Evolutionary conservation across 495 filamentous ascomycete genomes (phyloP), one percentile per base, ranked within the genome.

Genomic region (Neurospora sp.): DNA sequence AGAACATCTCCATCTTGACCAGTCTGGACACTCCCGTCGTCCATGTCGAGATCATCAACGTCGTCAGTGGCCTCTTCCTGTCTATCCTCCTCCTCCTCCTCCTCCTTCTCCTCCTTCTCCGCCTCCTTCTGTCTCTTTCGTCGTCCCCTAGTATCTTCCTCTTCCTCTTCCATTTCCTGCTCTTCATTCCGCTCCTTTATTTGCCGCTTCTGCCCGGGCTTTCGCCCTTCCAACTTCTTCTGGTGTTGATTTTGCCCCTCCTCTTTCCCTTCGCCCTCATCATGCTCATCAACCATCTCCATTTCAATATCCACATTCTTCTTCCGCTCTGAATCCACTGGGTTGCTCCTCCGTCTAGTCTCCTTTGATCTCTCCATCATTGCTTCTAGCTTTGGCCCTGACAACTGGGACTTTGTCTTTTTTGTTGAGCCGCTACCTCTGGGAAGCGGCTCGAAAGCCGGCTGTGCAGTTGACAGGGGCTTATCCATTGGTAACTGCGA

Each of bases 271-370:
- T n/a, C n/a, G n/a, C n/a, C n/a, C n/a, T n/a, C n/a, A n/a, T n/a
- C n/a, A n/a, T n/a, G n/a, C n/a, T n/a, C 18, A 20, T 46, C 8
- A n/a, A 18, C 2, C 7, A n/a, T n/a, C 7, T n/a, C 44, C n/a
- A 11, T 12, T 0, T 42, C 40, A 14, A 11, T 7, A 3, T 11
- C 9, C n/a, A 2, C 0, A 8, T 2, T 8, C n/a, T 3, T 9
- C 3, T n/a, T 4, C 0, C 3, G n/a, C 3, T 10, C n/a, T 0
- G 9, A 20, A 12, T 48, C n/a, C 9, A 5, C n/a, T 0, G 46
- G 20, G 10, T 14, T 14, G 0, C 20, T 54, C 2, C 20, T 54
- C 20, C 20, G n/a, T 14, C 46, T 54, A 54, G 10, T 54, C 5
- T 27, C 4, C 1, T 1, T 1, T 20, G 46, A 0, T 12, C 11